Conservation (phyloP, 192 early-diverging fungal genomes). For the Diversispora epigaea region DNA sequence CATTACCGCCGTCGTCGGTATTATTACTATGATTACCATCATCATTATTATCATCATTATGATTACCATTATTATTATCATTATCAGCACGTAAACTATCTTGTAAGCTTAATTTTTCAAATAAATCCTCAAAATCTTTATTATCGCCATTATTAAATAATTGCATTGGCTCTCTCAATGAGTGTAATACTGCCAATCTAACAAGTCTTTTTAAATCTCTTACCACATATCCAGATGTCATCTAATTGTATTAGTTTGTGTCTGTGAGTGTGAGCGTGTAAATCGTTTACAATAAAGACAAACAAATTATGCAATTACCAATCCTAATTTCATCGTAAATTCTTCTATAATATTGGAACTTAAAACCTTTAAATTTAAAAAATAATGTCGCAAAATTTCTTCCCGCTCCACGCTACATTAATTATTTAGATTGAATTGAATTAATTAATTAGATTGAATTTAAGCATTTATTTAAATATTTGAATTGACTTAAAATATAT, state of each 20-base stretch:
- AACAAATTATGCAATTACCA: neutral
- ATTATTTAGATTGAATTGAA: no score
- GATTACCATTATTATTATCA: neutral
- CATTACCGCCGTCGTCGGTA: neutral
- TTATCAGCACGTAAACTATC: neutral
- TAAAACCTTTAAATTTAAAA: no score
- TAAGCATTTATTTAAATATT: neutral
- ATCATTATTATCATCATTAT: neutral
- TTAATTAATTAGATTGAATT: neutral
- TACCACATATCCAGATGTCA: constrained; percentile 62
- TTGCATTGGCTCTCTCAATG: constrained; percentile 16
- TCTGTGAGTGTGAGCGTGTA: neutral
- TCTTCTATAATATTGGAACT: no score
- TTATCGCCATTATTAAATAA: neutral
- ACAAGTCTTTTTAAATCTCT: constrained; percentile 49
- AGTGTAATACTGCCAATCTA: constrained; percentile 41
- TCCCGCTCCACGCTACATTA: no score
- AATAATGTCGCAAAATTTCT: no score
- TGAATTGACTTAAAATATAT: neutral
- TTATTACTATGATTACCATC: neutral
- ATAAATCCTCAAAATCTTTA: neutral
- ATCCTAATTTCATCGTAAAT: constrained; percentile 26
- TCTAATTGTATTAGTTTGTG: constrained; percentile 34
- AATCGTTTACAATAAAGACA: neutral
- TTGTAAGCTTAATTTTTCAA: neutral